These are phyloP conservation scores for Anthoceros angustus DNA, from an alignment of 225 moss, liverwort and hornwort species.

Conservation along the genomic window DNA sequence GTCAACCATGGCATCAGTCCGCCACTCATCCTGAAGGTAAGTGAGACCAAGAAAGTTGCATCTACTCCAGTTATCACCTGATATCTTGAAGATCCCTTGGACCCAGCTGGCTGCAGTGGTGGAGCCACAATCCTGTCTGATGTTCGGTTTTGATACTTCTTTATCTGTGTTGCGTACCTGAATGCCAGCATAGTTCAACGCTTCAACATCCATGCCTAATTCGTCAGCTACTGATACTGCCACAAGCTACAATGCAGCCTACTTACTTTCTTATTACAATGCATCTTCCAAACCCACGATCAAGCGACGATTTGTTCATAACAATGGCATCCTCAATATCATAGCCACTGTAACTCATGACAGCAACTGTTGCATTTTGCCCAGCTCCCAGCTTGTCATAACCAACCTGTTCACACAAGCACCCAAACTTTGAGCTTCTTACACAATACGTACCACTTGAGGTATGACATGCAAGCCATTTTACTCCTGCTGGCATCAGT, in stretches of 20 bases:
- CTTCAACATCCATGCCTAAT: constrained; percentile 5
- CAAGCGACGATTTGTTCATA: constrained; percentile 94
- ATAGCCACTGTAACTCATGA: constrained; percentile 99
- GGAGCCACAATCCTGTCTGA: constrained; percentile 83
- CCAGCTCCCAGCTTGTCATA: constrained; percentile 99
- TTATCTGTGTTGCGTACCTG: constrained; percentile 77
- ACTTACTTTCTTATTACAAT: constrained; percentile 91
- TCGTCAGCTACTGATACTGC: background rate
- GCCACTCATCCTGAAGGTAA: no score
- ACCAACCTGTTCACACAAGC: constrained; percentile 52
- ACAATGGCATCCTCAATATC: constrained; percentile 99
- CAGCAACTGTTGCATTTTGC: constrained; percentile 97
- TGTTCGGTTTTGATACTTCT: constrained; percentile 89
- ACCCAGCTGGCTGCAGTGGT: constrained; percentile 56
- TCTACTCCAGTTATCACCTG: constrained; percentile 8
- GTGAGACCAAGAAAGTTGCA: no score
- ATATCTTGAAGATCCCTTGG: constrained; percentile 57
- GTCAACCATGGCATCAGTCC: background rate
- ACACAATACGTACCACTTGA: no score
- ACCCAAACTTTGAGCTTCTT: background rate
- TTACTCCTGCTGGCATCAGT: no score
- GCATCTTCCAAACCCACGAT: constrained; percentile 97
- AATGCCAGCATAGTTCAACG: constrained; percentile 9
- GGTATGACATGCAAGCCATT: no score
- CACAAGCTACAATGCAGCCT: background rate